Evolutionary conservation across 768 basidiomycete species (phyloP).

Genomic region (Coprinopsis marcescibilis): DNA sequence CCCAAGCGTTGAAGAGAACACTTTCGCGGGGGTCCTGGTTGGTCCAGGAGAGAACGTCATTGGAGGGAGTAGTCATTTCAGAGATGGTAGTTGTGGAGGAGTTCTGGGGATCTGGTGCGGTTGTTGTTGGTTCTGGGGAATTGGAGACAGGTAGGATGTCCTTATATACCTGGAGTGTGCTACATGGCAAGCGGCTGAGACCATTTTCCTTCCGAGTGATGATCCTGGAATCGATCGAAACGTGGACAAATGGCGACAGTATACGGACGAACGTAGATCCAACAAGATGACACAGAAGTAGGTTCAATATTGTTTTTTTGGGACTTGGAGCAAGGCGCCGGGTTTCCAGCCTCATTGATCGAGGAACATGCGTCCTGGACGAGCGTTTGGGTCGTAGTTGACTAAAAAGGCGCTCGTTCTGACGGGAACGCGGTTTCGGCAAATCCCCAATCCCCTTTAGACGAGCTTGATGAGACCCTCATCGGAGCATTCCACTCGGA

Average conservation of each 20-base stretch:
- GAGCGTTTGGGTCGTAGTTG: conserved; percentile 10
- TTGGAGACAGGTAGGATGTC: conserved; percentile 25
- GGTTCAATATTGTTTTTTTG: conserved; percentile 50
- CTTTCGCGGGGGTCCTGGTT: conserved; percentile 84
- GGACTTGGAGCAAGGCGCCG: conserved; percentile 69
- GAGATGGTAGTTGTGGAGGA: conserved; percentile 16
- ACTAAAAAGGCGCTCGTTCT: conserved; percentile 19
- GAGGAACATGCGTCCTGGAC: conserved; percentile 53
- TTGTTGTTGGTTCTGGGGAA: conserved; percentile 21
- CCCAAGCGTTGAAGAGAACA: conserved; percentile 75
- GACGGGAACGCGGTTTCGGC: conserved; percentile 21
- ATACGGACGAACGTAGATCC: conserved; percentile 66
- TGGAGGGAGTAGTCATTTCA: conserved; percentile 45
- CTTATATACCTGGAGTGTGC: conserved; percentile 52
- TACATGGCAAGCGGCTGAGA: conserved; percentile 28
- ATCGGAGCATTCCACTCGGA: conserved; percentile 20
- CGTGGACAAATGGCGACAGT: conserved; percentile 67
- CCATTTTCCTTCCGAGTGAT: conserved; percentile 43
- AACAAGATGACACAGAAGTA: conserved; percentile 70
- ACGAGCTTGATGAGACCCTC: conserved; percentile 12
- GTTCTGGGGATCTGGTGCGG: conserved; percentile 7
- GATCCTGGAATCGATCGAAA: conserved; percentile 65
- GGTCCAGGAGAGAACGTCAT: conserved; percentile 82
- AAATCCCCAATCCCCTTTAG: conserved; percentile 21
- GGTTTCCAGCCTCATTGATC: conserved; percentile 59